Percentiles rank a stretch among this genome's conserved stretches.
phyloP scores from a whole-genome alignment of 2,329 filamentous ascomycete species.

The Hirsutella rhossiliensis region DNA sequence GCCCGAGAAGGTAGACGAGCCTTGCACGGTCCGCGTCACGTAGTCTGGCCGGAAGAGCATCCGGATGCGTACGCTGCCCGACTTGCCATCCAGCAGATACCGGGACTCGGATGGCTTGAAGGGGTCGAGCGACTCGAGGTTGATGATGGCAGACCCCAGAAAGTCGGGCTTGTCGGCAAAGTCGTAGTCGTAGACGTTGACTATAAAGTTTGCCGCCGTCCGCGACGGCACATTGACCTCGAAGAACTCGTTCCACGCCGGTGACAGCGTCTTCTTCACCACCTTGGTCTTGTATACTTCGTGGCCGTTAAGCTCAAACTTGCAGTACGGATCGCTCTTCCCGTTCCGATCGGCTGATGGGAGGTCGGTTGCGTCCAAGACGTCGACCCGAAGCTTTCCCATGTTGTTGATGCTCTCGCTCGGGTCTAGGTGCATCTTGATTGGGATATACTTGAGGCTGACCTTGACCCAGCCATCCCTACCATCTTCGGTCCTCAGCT shows the following conservation, averaged over 20 bases:
- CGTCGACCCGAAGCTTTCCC: slow-evolving; percentile 86
- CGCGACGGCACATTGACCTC: slow-evolving; percentile 73
- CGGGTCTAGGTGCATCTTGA: slow-evolving; percentile 87
- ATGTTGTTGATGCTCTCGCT: slow-evolving; percentile 99
- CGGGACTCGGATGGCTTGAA: slow-evolving; percentile 69
- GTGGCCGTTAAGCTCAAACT: slow-evolving; percentile 80
- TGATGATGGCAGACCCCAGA: slow-evolving; percentile 65
- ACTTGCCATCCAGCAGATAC: slow-evolving; percentile 76
- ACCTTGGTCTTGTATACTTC: slow-evolving; percentile 92
- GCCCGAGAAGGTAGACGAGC: slow-evolving; percentile 84
- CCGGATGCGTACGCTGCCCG: slow-evolving; percentile 68
- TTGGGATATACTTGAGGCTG: slow-evolving; percentile 86
- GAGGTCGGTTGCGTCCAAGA: slow-evolving; percentile 77
- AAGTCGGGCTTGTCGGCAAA: slow-evolving; percentile 92
- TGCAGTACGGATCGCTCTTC: slow-evolving; percentile 94
- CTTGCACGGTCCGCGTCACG: slow-evolving; percentile 73
- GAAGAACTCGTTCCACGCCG: slow-evolving; percentile 94
- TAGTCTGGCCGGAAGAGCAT: slow-evolving; percentile 91
- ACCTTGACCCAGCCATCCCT: slow-evolving; percentile 71
- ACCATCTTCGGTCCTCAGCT: slow-evolving; percentile 68
- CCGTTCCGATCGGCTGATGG: slow-evolving; percentile 92
- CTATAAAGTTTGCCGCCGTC: slow-evolving; percentile 70
- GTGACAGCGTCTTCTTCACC: slow-evolving; percentile 92
- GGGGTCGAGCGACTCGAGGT: slow-evolving; percentile 70
- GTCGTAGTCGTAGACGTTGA: slow-evolving; percentile 89